phyloP scores from a whole-genome alignment of 2,329 filamentous ascomycete genomes.

The Colletotrichum graminicola region DNA sequence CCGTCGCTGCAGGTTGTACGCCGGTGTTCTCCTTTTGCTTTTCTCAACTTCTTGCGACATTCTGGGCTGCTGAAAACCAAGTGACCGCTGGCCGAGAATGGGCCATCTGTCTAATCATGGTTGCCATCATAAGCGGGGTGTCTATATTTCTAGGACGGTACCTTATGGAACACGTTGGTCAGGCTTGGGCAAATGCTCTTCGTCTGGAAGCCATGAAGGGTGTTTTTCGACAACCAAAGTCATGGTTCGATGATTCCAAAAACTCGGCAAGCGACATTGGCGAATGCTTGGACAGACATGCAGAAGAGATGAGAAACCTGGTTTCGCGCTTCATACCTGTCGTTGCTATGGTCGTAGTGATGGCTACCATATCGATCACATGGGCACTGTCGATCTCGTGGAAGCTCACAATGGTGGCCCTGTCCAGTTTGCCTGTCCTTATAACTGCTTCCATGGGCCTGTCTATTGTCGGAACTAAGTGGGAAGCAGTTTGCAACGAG shows the following conservation, averaged over 20 bases:
- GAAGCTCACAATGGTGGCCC: conserved; percentile 82
- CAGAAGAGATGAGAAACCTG: conserved; percentile 88
- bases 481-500: conserved; percentile 78
- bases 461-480: conserved; percentile 73
- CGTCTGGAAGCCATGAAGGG: conserved; percentile 75
- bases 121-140: conserved; percentile 76
- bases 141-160: conserved; percentile 77
- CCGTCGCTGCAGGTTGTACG: conserved; percentile 74
- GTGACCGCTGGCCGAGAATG: conserved; percentile 69
- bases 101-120: conserved; percentile 75
- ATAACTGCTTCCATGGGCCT: conserved; percentile 75
- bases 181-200: conserved; percentile 81
- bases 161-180: conserved; percentile 77
- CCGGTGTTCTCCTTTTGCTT: conserved; percentile 80
- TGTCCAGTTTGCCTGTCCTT: conserved; percentile 77
- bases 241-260: conserved; percentile 80
- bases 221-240: conserved; percentile 80
- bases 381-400: conserved; percentile 84
- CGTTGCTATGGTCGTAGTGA: conserved; percentile 73
- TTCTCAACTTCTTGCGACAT: conserved; percentile 77
- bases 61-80: conserved; percentile 68
- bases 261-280: conserved; percentile 75
- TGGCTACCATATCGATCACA: conserved; percentile 74
- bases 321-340: conserved; percentile 82
- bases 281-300: conserved; percentile 82